These are phyloP conservation scores for Cordyceps fumosorosea DNA, from an alignment of 2,329 filamentous ascomycete species.

Conservation along the genomic window DNA sequence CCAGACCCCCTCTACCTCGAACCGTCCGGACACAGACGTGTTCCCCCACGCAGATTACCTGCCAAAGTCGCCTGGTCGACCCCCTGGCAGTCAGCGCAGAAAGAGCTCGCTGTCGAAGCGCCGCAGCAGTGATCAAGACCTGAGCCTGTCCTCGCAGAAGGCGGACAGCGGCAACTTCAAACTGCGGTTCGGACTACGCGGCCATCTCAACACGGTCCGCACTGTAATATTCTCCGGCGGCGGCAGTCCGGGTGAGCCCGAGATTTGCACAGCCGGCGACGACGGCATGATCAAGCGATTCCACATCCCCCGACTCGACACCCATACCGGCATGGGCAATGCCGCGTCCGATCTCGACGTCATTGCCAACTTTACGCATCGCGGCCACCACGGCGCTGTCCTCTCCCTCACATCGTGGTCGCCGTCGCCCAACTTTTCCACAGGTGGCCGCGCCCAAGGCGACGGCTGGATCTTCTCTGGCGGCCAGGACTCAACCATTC, in stretches of 20 bases:
- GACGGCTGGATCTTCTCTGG: conserved; percentile 99
- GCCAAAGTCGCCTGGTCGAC: conserved; percentile 72
- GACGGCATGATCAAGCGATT: conserved; percentile 95
- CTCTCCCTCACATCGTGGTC: conserved; percentile 83
- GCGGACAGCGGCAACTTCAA: conserved; percentile 76
- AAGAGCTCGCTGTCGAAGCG: conserved; percentile 73
- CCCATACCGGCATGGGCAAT: conserved; percentile 39
- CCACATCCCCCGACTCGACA: conserved; percentile 80
- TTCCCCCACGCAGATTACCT: conserved; percentile 78
- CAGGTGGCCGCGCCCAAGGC: conserved; percentile 77
- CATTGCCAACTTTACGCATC: conserved; percentile 87
- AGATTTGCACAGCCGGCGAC: conserved; percentile 93
- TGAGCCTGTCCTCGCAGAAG: conserved; percentile 49
- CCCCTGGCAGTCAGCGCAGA: conserved; percentile 63
- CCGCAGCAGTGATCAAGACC: conserved; percentile 61
- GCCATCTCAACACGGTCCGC: conserved; percentile 88
- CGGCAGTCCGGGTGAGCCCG: conserved; percentile 88
- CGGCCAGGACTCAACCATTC: conserved; percentile 85
- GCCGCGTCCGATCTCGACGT: conserved; percentile 79
- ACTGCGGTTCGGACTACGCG: conserved; percentile 82
- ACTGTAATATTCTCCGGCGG: conserved; percentile 96
- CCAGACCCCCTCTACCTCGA: conserved; percentile 43
- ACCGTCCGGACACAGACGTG: conserved; percentile 76
- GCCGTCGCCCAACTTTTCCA: conserved; percentile 80
- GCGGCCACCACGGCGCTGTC: conserved; percentile 86